Evolutionary conservation across 2,329 filamentous ascomycete genomes (phyloP), one percentile per base, ranked within the genome.

Genomic region (Trichoderma sp.): DNA sequence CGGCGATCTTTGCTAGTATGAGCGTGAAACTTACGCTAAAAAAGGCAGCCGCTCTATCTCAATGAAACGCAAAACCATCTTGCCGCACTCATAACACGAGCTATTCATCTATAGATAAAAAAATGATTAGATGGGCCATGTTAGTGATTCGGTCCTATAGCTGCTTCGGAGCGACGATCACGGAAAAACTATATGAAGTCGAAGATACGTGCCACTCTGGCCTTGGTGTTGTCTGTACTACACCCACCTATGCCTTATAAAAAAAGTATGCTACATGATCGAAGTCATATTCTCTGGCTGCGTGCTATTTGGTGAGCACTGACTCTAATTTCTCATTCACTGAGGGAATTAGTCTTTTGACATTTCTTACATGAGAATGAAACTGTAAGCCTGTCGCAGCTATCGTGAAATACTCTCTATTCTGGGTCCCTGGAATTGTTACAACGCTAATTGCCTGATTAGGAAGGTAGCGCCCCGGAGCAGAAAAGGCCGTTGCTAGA

Each of bases 11-110:
- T 57, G 53, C 53, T 27, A 27, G 53, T 57, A 27, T 10, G 31
- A 57, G 53, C 24, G 16, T 27, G 53, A 27, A 27, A 24, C 21
- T 49, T 21, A 24, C 53, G 31, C 53, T 33, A 57, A 57, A 57
- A 35, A 33, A 11, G 43, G 47, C n/a, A 49, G 31, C 24, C 29
- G 53, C 24, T 57, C 14, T 21, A 8, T 19, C 31, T 57, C 27
- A 57, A 57, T 57, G 53, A 57, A 57, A 57, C 53, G 19, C 24
- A 27, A 56, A 57, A 57, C 21, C 31, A 57, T 21, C 27, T 57
- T 3, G 31, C 11, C 53, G 27, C 31, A 3, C 5, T 33, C 24
- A 19, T 10, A 29, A 33, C 31, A 57, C 27, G 31, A 29, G 27
- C n/a, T 13, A 49, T 49, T 24, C n/a, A 10, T 10, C n/a, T 49